phyloP scores from a whole-genome alignment of 2,329 filamentous ascomycete species.

The Xylaria sp. region DNA sequence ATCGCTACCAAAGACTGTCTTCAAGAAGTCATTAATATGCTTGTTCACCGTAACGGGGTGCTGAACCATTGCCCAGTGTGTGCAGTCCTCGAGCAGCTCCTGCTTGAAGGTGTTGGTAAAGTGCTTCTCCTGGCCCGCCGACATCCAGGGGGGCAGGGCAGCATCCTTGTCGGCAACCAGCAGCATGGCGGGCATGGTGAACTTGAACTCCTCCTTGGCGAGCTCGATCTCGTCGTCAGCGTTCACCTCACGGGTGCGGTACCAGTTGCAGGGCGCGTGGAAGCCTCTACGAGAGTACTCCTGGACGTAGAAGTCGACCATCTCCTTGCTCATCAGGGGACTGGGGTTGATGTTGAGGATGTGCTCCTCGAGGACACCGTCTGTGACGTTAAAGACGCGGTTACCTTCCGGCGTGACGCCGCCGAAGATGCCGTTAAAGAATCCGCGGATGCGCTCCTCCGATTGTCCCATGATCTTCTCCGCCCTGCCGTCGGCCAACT shows the following conservation, averaged over 20 bases:
- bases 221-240: slow-evolving; percentile 66
- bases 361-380: slow-evolving; percentile 61
- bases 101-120: slow-evolving; percentile 57
- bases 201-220: slow-evolving; percentile 53
- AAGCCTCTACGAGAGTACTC: slow-evolving; percentile 69
- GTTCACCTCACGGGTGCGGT: slow-evolving; percentile 68
- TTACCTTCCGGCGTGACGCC: slow-evolving; percentile 53
- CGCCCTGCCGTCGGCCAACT: slow-evolving; percentile 64
- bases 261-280: slow-evolving; percentile 82
- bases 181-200: slow-evolving; percentile 65
- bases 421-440: slow-evolving; percentile 68
- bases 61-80: slow-evolving; percentile 82
- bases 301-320: slow-evolving; percentile 70
- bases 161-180: slow-evolving; percentile 65
- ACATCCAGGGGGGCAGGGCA: slow-evolving; percentile 68
- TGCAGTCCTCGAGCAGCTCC: slow-evolving; percentile 54
- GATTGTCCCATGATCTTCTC: slow-evolving; percentile 52
- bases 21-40: slow-evolving; percentile 63
- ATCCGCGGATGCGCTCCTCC: slow-evolving; percentile 56
- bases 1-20: slow-evolving; percentile 39
- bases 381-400: slow-evolving; percentile 50
- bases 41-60: slow-evolving; percentile 64
- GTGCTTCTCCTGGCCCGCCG: slow-evolving; percentile 62
- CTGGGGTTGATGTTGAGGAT: slow-evolving; percentile 53
- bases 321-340: slow-evolving; percentile 58